Conservation (phyloP, 2,329 filamentous ascomycete genomes). For the Parastagonospora avenae region DNA sequence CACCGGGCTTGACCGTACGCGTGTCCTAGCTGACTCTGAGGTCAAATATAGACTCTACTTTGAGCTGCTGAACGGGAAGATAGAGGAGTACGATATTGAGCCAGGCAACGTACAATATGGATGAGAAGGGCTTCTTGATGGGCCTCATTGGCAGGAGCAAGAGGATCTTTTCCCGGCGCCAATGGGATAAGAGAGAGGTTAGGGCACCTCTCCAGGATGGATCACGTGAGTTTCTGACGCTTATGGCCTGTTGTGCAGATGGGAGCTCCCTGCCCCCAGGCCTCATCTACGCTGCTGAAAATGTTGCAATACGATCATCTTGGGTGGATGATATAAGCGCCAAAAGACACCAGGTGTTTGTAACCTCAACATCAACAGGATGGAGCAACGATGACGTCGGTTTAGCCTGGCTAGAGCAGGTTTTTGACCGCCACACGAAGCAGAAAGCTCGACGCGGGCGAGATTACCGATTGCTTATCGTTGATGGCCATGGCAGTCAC, state of each 20-base stretch:
- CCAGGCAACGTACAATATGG: too few relatives aligned
- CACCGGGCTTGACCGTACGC: slow-evolving; percentile 4
- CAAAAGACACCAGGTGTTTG: not conserved
- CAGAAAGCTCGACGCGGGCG: not conserved
- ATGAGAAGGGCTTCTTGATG: too few relatives aligned
- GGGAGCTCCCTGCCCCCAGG: slow-evolving; percentile 7
- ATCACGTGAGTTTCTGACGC: slow-evolving; percentile 6
- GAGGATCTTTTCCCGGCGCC: too few relatives aligned
- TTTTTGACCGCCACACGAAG: not conserved
- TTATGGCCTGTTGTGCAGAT: slow-evolving; percentile 9
- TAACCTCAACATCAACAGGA: not conserved
- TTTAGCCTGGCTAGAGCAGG: not conserved
- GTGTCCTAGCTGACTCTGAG: slow-evolving; percentile 6
- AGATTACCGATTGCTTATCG: slow-evolving; percentile 7
- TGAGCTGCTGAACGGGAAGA: too few relatives aligned
- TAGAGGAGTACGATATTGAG: too few relatives aligned
- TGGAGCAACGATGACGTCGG: not conserved
- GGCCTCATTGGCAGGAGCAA: too few relatives aligned
- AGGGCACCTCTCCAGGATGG: too few relatives aligned
- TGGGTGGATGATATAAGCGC: not conserved
- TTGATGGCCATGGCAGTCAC: slow-evolving; percentile 5
- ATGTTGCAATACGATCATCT: not conserved
- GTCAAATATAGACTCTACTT: too few relatives aligned
- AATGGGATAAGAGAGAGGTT: slow-evolving; percentile 6
- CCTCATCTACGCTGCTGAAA: not conserved